Evolutionary conservation across 73 alveolate species (phyloP), one percentile per base, ranked within the genome.

Genomic region (Effrenium voratum): DNA sequence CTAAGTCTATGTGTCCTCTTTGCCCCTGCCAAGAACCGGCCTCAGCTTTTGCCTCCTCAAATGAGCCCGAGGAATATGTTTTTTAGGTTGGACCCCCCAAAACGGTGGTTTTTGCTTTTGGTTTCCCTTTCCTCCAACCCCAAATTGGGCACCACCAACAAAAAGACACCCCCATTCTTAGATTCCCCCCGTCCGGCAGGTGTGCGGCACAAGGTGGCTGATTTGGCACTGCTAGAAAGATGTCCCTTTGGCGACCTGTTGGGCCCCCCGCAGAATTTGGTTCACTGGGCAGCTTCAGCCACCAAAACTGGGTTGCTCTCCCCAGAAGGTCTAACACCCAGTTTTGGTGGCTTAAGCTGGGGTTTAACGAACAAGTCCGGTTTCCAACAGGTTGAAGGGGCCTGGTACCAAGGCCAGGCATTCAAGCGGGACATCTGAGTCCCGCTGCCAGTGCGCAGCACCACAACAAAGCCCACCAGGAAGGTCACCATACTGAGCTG

Each of bases 401-500:
- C 32, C 34, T 41, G 26, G 5, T 30, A 12, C 26, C 60, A 16
- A 26, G 30, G 87, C 10, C 57, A 76, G 8, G 44, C n/a, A n/a
- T n/a, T n/a, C n/a, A n/a, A n/a, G n/a, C n/a, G n/a, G n/a, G n/a
- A n/a, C n/a, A n/a, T n/a, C n/a, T n/a, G n/a, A n/a, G n/a, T n/a
- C n/a, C n/a, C n/a, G n/a, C n/a, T 8, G 24, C 92, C 92, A 2
- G 41, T 49, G 13, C 92, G 73, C 92, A 82, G 49, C 36, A 34
- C 92, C 50, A 49, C 47, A 13, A 82, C 49, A 26, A 82, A 43
- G 24, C 92, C 92, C 5, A 82, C 34, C 28, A 82, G 75, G 34
- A 82, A 82, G 52, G 36, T 34, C 92, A 59, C 46, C 47, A 82
- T 10, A 41, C 92, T 82, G 38, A 82, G 47, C 75, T 43, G n/a